These are phyloP conservation scores for Cordia subcordata DNA, from an alignment of 257 asterid species.

Conservation along the genomic window DNA sequence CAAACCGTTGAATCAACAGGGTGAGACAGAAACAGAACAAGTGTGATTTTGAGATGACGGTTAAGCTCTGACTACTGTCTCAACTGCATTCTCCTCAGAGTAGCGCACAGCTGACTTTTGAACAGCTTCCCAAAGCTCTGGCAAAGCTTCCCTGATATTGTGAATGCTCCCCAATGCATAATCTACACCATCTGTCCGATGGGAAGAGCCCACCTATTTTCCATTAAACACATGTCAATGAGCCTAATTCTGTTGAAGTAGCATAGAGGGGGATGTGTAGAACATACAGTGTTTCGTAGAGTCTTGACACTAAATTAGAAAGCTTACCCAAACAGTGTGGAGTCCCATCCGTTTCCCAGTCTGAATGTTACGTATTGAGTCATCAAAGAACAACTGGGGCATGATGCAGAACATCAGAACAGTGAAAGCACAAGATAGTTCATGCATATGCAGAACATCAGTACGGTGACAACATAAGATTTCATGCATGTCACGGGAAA, in stretches of 20 bases:
- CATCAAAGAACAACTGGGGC: conserved; percentile 80
- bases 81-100: conserved; percentile 48
- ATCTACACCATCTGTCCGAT: conserved; percentile 54
- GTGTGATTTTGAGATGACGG: no score
- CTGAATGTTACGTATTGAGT: conserved; percentile 77
- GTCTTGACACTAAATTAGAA: not conserved
- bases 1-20: not conserved
- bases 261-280: not conserved
- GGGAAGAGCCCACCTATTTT: conserved; percentile 70
- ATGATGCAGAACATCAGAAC: not conserved
- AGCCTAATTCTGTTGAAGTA: not conserved
- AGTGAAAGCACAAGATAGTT: no score
- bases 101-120: conserved; percentile 36
- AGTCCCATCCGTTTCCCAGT: conserved; percentile 63
- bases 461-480: no score
- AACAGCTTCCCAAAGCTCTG: conserved; percentile 75
- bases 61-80: conserved; percentile 54
- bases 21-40: not conserved
- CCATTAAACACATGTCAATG: conserved; percentile 5
- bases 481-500: no score
- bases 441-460: not conserved
- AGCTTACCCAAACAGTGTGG: conserved; percentile 73
- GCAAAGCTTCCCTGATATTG: conserved; percentile 80
- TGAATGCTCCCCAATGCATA: conserved; percentile 81
- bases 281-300: no score